Evolutionary conservation across 140 eudicot species (phyloP).

Genomic region (Cichorium intybus): DNA sequence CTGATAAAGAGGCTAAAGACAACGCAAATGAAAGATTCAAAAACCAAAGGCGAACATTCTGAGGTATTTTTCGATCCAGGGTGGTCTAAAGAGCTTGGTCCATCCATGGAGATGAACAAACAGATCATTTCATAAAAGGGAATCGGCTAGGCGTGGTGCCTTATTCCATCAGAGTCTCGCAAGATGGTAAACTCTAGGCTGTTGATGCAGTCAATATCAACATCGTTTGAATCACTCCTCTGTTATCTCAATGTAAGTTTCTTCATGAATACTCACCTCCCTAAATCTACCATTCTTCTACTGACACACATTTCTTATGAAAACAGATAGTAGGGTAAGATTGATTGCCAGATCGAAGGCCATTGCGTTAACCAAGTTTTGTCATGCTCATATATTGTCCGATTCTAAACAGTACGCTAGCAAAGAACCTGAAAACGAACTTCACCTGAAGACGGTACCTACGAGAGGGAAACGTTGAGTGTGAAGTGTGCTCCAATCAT

Average conservation of each 20-base stretch:
- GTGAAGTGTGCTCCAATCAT: no score
- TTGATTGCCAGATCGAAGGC: constrained; percentile 99
- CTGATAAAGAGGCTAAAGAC: constrained; percentile 60
- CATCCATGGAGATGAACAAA: constrained; percentile 56
- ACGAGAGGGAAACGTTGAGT: no score
- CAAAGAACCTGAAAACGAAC: no score
- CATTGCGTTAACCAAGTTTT: no score
- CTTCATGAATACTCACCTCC: background rate
- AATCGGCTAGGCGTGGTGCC: constrained; percentile 89
- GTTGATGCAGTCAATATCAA: constrained; percentile 92
- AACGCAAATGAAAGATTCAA: constrained; percentile 65
- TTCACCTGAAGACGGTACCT: no score
- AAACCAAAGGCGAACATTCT: constrained; percentile 51
- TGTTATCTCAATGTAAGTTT: constrained; percentile 83
- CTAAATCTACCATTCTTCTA: background rate
- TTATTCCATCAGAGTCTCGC: constrained; percentile 76
- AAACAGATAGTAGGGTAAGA: constrained; percentile 92
- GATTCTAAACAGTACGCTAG: no score
- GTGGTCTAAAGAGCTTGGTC: constrained; percentile 94
- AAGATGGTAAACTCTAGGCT: constrained; percentile 90
- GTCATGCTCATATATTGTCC: no score
- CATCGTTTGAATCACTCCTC: constrained; percentile 86
- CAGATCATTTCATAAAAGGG: constrained; percentile 71
- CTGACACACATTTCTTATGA: constrained; percentile 3
- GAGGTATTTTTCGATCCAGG: constrained; percentile 85